Conservation (phyloP, 208 protist species). For the Leptomonas seymouri region DNA sequence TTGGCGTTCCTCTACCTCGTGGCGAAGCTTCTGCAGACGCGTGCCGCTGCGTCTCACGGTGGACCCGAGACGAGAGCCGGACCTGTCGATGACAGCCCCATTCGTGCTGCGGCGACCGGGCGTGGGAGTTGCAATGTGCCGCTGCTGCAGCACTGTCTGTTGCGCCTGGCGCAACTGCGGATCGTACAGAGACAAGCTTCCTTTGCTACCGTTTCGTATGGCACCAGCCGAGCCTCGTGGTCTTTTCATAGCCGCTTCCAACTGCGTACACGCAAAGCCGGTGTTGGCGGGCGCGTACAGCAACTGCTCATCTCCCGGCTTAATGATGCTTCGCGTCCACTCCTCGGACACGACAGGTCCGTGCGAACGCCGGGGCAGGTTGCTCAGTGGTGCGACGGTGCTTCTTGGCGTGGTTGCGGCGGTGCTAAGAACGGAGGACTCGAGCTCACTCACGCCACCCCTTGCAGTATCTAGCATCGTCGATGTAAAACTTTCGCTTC, state of each 20-base stretch:
- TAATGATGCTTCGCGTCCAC: conserved; percentile 80
- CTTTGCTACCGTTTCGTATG: conserved; percentile 4
- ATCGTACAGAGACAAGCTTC: conserved; percentile 16
- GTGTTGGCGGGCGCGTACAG: conserved; percentile 45
- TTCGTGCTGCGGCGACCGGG: conserved; percentile 18
- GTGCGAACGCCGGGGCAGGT: conserved; percentile 4
- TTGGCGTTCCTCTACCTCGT: conserved; percentile 19
- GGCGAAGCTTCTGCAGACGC: conserved; percentile 11
- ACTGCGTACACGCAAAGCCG: conserved; percentile 15
- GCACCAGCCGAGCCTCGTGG: conserved; percentile 10
- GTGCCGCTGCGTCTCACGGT: conserved; percentile 30
- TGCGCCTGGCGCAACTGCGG: conserved; percentile 31
- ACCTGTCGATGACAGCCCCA: conserved; percentile 4
- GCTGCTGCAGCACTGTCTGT: conserved; percentile 25
- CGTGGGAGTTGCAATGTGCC: conserved; percentile 23
- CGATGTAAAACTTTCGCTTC: conserved; percentile 8
- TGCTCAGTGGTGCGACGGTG: neutral
- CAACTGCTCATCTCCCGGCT: conserved; percentile 70
- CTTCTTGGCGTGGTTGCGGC: neutral
- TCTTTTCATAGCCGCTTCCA: conserved; percentile 12
- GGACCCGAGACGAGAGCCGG: conserved; percentile 17
- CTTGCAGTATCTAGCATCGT: conserved; percentile 19
- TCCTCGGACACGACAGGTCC: conserved; percentile 72
- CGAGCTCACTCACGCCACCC: conserved; percentile 8
- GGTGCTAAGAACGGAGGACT: neutral